These are phyloP conservation scores for Phialophora chinensis DNA, from an alignment of 2,329 filamentous ascomycete genomes.

Conservation along the genomic window DNA sequence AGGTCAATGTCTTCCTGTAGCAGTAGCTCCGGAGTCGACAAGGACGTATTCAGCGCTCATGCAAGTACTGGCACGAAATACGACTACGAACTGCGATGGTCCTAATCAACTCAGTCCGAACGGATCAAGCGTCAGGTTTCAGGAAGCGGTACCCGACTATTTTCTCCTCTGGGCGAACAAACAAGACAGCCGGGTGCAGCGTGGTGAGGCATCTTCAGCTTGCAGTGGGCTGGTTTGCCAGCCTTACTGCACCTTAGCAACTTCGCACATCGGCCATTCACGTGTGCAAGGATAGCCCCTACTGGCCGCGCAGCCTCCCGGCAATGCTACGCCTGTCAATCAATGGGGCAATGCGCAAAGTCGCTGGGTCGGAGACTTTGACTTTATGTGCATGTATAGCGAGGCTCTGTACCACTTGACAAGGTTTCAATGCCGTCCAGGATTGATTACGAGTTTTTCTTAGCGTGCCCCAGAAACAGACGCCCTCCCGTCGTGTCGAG, in stretches of 20 bases:
- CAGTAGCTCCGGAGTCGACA: not conserved
- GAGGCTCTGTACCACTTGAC: not conserved
- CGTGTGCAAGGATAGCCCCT: not conserved
- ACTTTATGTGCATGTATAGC: not conserved
- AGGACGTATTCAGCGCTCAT: not conserved
- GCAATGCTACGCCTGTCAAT: not conserved
- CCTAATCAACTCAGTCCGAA: not conserved
- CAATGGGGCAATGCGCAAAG: not conserved
- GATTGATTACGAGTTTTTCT: not conserved
- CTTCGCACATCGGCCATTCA: not conserved
- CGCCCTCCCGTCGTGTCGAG: not conserved
- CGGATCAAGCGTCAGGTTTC: not conserved
- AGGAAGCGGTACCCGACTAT: not conserved
- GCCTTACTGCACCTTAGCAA: not conserved
- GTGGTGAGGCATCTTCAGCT: not conserved
- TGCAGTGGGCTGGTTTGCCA: not conserved
- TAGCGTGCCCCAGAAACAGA: not conserved
- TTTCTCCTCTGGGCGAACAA: not conserved
- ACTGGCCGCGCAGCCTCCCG: too few relatives aligned
- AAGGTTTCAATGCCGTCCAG: not conserved
- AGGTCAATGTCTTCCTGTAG: not conserved
- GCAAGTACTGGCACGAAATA: not conserved
- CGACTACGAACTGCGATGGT: not conserved
- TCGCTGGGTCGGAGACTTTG: not conserved
- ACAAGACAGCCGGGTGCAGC: too few relatives aligned